A percentile compares a stretch with the other conserved stretches of the same genome.
Conservation (phyloP, 2,329 filamentous ascomycete species). For the Talaromyces sp. region DNA sequence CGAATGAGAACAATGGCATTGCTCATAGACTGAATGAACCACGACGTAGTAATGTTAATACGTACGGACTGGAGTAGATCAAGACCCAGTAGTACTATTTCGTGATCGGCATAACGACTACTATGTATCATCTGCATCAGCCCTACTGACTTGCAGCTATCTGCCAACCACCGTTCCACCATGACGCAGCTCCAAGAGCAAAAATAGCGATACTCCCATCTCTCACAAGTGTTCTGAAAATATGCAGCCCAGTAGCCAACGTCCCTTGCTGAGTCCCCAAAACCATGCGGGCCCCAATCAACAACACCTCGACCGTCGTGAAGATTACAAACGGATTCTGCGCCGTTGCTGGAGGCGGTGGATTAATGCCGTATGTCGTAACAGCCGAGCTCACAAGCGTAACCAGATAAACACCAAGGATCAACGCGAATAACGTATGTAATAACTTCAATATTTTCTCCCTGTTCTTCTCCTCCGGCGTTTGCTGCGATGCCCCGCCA, state of each 20-base stretch:
- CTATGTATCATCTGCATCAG: not conserved
- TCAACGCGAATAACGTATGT: constrained; percentile 57
- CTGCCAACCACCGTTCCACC: constrained; percentile 37
- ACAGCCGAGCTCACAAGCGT: constrained; percentile 36
- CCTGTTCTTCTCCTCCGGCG: constrained; percentile 34
- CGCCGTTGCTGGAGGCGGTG: constrained; percentile 43
- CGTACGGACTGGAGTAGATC: not conserved
- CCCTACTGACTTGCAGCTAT: constrained; percentile 13
- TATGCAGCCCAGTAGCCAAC: constrained; percentile 33
- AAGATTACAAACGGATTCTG: constrained; percentile 47
- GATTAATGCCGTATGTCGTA: constrained; percentile 36
- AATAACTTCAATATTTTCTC: constrained; percentile 53
- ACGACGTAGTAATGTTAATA: not conserved
- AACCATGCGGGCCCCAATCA: constrained; percentile 38
- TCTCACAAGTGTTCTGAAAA: constrained; percentile 38
- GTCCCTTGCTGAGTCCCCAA: constrained; percentile 27
- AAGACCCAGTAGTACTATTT: not conserved
- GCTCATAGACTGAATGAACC: not conserved
- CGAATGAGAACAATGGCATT: too few species aligned
- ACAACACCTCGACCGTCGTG: constrained; percentile 44
- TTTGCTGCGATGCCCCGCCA: constrained; percentile 36
- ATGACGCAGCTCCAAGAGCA: constrained; percentile 42
- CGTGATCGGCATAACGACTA: not conserved
- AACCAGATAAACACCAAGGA: constrained; percentile 52
- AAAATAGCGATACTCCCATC: constrained; percentile 47